Base-by-base conservation (phyloP, 495 filamentous ascomycete genomes). In the Xylaria palmicola region DNA sequence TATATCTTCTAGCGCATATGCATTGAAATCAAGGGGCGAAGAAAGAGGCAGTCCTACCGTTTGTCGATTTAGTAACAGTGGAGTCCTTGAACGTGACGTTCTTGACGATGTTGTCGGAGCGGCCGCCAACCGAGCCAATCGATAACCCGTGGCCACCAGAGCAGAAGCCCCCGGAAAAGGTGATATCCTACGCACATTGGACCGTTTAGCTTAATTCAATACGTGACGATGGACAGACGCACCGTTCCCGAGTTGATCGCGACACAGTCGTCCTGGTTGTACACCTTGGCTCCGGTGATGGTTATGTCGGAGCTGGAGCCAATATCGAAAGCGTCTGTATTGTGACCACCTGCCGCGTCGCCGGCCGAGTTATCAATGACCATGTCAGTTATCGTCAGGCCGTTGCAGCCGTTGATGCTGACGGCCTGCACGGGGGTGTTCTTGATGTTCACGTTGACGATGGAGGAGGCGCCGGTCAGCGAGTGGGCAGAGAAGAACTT, bases 261-360 rank as follows among this genome's bases (percentile, higher is more conserved):
- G 10, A 89, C 66, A 63, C 85, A 89, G 69, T 87, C 85, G 56
- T 87, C 85, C 73, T 87, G 86, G 68, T 82, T 87, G 60, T 81
- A 76, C 3, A 88, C 79, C 29, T 68, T 82, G 6, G 83, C 81
- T n/a, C 77, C 76, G 20, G 70, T 72, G 65, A 88, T 86, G 37
- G 76, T 81, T 17, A 87, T 73, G 15, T 76, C 74, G 37, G 71
- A 77, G 22, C 69, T 76, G 12, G 71, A 70, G 48, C 84, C 79
- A 61, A 89, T 74, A 61, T 88, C 86, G 66, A 88, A 89, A 12
- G 76, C 86, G 66, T 89, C 86, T 8, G 87, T 88, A 74, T 89
- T 90, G 62, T 86, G 82, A 30, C 80, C 86, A 10, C 74, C 66
- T 6, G 60, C 65, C 12, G 55, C 61, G 52, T 85, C 79, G 26